Base-by-base conservation (phyloP, 2,329 filamentous ascomycete genomes). In the Aaosphaeria pasadenensis region DNA sequence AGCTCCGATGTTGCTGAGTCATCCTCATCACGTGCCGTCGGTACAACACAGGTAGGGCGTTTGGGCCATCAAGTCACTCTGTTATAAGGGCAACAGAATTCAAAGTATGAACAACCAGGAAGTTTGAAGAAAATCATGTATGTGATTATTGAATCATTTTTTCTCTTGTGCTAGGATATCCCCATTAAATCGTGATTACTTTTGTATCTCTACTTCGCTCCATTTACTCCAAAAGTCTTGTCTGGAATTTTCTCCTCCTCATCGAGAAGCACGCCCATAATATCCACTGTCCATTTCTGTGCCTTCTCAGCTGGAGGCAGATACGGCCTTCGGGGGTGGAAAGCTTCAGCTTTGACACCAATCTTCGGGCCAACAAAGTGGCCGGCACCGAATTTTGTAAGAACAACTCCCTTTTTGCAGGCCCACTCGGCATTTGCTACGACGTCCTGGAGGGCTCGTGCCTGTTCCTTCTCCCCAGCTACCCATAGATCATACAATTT, bases 391-490 rank as follows among this genome's bases (percentile, higher is more conserved):
- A 72, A 79, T 53, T 78, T 79, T 0, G 76, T 78, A 6, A 68
- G 60, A 0, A 73, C 68, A 28, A 79, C 70, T 0, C 73, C 70
- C 59, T 78, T 77, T 57, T 78, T 78, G 52, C 76, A 79, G 0
- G 76, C 75, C 69, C 74, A 76, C 51, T 79, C 76, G 0, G 75
- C 75, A 42, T 74, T 71, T 1, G 76, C 74, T 0, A 78, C 71
- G 3, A 71, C 50, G 3, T 69, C 69, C 42, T 78, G 76, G 30
- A 77, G 54, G 29, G 56, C 59, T 17, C 56, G 61, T 1, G 74
- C 73, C 43, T 75, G 71, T 0, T 72, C 65, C 1, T 64, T 42
- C 46, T 64, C 62, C 0, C 73, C 74, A 0, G 56, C 63, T 6
- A 62, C 65, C 67, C 71, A 78, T 0, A 75, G 51, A 30, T 73